Evolutionary conservation across 331 rosid species (phyloP), one percentile per base, ranked within the genome.

Genomic region (Cucumis variabilis): DNA sequence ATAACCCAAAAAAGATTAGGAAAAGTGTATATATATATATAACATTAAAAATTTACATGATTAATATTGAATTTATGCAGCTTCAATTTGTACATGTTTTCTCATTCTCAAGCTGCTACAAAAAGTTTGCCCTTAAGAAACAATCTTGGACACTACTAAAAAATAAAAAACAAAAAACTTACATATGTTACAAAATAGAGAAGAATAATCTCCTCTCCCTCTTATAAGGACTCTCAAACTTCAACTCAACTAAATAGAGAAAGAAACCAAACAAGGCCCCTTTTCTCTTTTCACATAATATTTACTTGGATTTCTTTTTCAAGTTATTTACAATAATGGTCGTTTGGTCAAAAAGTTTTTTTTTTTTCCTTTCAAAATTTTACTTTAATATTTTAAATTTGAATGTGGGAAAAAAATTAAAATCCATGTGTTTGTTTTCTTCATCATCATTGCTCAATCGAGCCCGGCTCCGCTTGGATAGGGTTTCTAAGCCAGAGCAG

Each of bases 401-500:
- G 14, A 66, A 66, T 11, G 9, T 73, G 48, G 58, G 10, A 16
- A 53, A 25, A 41, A 20, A 53, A 13, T 51, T 13, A 51, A 51
- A 78, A 78, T 7, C 67, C 84, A 78, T 27, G 50, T 55, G 25
- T 53, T 55, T 19, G 20, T 55, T 27, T 79, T 79, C 19, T 55
- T 55, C 25, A 0, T 55, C 17, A 24, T 25, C 21, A 5, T 53
- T 79, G 84, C 13, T 66, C 28, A 53, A 51, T 25, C 46, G 46
- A n/a, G 83, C 16, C 48, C 62, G 44, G 33, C 71, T 11, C 15
- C 8, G 16, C 17, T 68, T 25, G 74, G 20, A 25, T 68, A 9
- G 30, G 33, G 53, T 46, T 86, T 87, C 90, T 92, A 97, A 58
- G 98, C 99, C 89, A 95, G 89, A 9, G 99, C 92, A 86, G 98